Percentiles rank a stretch among this genome's conserved stretches.
Evolutionary conservation across 78 protist genomes (phyloP).

Genomic region (Dictyostelium discoideum): DNA sequence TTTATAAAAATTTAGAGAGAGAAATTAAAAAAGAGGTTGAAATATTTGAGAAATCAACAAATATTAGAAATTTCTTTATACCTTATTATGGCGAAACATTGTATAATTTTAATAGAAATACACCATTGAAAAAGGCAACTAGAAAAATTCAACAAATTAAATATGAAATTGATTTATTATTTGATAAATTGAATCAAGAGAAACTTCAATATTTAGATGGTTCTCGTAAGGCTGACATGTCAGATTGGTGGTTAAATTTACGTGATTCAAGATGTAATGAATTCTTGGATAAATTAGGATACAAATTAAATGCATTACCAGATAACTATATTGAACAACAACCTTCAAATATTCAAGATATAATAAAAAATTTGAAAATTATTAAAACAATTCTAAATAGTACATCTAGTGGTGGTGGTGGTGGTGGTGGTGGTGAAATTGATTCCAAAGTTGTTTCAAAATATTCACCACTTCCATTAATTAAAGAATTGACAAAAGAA

Average conservation of each 20-base stretch:
- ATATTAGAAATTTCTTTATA: slow-evolving; percentile 22
- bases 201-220: slow-evolving; percentile 33
- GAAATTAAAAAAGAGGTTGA: slow-evolving; percentile 20
- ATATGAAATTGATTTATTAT: slow-evolving; percentile 40
- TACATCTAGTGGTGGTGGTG: no score
- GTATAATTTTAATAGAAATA: neutral
- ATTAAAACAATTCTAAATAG: slow-evolving; percentile 24
- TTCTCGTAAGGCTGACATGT: slow-evolving; percentile 24
- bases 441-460: neutral
- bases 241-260: slow-evolving; percentile 71
- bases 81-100: slow-evolving; percentile 28
- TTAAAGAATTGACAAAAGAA: slow-evolving; percentile 18
- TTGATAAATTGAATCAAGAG: slow-evolving; percentile 23
- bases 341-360: slow-evolving; percentile 47
- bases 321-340: slow-evolving; percentile 65
- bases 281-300: slow-evolving; percentile 25
- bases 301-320: slow-evolving; percentile 44
- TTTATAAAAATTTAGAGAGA: slow-evolving; percentile 19
- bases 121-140: slow-evolving; percentile 1
- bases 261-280: slow-evolving; percentile 12
- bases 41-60: neutral
- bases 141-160: slow-evolving; percentile 50
- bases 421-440: neutral
- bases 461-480: slow-evolving; percentile 21
- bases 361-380: neutral